Percentiles rank a stretch among this genome's conserved stretches.
phyloP scores from a whole-genome alignment of 108 stramenopile species.

The Pseudonitzschia pungens region DNA sequence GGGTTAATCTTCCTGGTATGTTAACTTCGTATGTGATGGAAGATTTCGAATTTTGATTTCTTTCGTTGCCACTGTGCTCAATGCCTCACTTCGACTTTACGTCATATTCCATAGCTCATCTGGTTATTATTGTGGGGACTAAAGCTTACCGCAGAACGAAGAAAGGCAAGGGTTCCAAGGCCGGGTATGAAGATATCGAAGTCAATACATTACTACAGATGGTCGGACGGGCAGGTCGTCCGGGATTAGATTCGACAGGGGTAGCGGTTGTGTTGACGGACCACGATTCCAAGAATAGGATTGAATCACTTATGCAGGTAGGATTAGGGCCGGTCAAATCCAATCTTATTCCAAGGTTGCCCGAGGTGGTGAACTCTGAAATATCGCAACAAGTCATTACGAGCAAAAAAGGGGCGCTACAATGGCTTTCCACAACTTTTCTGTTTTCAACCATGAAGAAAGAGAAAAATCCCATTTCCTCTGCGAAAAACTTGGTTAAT shows the following conservation, averaged over 20 bases:
- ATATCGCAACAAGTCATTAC: conserved; percentile 79
- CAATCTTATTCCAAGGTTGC: conserved; percentile 55
- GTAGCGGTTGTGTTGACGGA: conserved; percentile 86
- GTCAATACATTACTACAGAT: conserved; percentile 90
- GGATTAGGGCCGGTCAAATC: conserved; percentile 76
- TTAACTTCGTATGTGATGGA: background rate
- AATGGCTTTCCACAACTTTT: conserved; percentile 72
- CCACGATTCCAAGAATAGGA: conserved; percentile 41
- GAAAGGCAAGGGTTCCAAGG: conserved; percentile 18
- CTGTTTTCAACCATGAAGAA: conserved; percentile 50
- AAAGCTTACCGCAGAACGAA: conserved; percentile 83
- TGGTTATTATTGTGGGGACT: conserved; percentile 95
- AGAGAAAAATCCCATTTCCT: conserved; percentile 20
- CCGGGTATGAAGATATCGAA: conserved; percentile 85
- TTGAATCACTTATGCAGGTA: conserved; percentile 31
- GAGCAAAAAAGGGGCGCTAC: conserved; percentile 44
- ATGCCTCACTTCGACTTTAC: background rate
- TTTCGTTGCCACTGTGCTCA: background rate
- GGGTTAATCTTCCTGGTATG: conserved; percentile 85
- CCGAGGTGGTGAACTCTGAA: conserved; percentile 80
- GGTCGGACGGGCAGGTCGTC: conserved; percentile 96
- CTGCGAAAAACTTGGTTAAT: conserved; percentile 1
- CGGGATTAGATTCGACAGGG: conserved; percentile 94
- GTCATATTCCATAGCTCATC: conserved; percentile 56
- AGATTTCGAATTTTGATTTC: background rate